Evolutionary conservation across 352 stramenopile genomes (phyloP).

Genomic region (Globisporangium parvum): DNA sequence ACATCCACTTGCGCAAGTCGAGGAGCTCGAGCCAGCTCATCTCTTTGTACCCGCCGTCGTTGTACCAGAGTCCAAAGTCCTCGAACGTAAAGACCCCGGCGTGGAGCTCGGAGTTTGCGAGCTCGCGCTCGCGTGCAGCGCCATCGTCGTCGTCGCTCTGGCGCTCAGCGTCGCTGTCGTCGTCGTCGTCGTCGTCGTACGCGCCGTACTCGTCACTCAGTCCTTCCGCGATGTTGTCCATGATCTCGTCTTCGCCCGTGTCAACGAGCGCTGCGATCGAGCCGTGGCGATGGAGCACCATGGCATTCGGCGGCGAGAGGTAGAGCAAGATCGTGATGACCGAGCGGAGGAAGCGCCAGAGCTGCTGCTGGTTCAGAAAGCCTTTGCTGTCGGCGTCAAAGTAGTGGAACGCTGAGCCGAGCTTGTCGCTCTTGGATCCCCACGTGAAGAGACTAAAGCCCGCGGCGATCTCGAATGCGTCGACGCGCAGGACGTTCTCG

Average conservation of each 20-base stretch:
- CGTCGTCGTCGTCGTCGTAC: conserved; percentile 18
- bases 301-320: conserved; percentile 59
- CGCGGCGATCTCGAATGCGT: conserved; percentile 80
- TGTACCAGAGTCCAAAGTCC: conserved; percentile 84
- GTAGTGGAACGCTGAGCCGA: conserved; percentile 78
- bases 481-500: conserved; percentile 54
- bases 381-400: conserved; percentile 81
- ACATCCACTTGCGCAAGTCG: conserved; percentile 81
- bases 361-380: conserved; percentile 68
- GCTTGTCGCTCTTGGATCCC: conserved; percentile 85
- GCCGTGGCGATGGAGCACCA: conserved; percentile 43
- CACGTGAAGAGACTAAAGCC: conserved; percentile 77
- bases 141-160: conserved; percentile 21
- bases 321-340: conserved; percentile 70
- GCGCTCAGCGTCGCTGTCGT: conserved; percentile 8
- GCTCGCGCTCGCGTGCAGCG: conserved; percentile 14
- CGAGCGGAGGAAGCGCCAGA: conserved; percentile 82
- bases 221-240: conserved; percentile 68
- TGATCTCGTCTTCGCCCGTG: conserved; percentile 68
- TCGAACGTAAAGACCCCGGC: conserved; percentile 72
- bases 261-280: conserved; percentile 73
- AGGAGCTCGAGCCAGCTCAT: conserved; percentile 86
- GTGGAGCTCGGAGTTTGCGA: conserved; percentile 43
- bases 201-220: conserved; percentile 32
- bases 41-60: conserved; percentile 60